These are phyloP conservation scores for Neonectria punicea DNA, from an alignment of 2,329 filamentous ascomycete species.

Conservation along the genomic window DNA sequence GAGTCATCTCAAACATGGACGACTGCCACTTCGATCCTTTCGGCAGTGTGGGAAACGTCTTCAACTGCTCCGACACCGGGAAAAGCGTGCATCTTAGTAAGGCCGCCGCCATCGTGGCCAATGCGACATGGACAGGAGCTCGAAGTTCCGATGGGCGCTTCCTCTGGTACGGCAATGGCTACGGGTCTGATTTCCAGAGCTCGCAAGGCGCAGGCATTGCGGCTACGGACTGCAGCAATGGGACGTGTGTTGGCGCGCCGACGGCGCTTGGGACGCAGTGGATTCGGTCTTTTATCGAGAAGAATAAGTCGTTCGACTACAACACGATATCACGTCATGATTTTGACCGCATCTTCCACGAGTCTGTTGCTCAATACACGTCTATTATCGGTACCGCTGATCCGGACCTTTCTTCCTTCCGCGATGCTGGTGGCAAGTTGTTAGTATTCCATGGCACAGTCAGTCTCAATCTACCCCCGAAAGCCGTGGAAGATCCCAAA, in stretches of 20 bases:
- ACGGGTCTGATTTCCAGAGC: conserved; percentile 8
- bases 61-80: conserved; percentile 3
- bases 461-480: neutral
- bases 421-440: conserved; percentile 27
- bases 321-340: neutral
- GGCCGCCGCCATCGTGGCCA: conserved; percentile 7
- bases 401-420: conserved; percentile 21
- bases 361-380: neutral
- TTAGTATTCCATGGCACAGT: conserved; percentile 30
- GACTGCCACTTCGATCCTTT: conserved; percentile 32
- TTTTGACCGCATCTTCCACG: conserved; percentile 6
- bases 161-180: conserved; percentile 12
- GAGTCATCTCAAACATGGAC: conserved; percentile 35
- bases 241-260: neutral
- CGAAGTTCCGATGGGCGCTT: neutral
- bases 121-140: conserved; percentile 13
- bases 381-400: conserved; percentile 21
- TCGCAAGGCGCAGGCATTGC: neutral
- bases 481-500: neutral
- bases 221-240: neutral
- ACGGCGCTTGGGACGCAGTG: neutral
- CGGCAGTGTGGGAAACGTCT: conserved; percentile 20
- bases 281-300: conserved; percentile 8
- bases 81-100: neutral
- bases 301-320: conserved; percentile 4